These are phyloP conservation scores for Penicillium vulpinum DNA, from an alignment of 2,329 filamentous ascomycete genomes.

Conservation along the genomic window DNA sequence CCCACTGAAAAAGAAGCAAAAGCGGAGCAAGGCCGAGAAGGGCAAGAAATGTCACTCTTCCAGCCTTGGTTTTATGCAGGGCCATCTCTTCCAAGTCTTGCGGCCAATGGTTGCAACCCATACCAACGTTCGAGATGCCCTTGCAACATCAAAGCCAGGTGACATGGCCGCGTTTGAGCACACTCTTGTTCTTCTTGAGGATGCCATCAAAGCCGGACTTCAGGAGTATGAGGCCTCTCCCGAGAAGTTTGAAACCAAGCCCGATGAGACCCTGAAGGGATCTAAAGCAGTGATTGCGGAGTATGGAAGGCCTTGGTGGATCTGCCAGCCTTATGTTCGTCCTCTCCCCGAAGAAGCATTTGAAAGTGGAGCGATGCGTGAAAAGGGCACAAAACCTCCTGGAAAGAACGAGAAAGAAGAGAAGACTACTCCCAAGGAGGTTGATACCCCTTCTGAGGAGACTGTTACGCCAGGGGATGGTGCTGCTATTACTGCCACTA, in stretches of 20 bases:
- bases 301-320: conserved; percentile 84
- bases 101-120: conserved; percentile 77
- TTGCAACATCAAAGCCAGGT: conserved; percentile 67
- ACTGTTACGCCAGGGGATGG: conserved; percentile 14
- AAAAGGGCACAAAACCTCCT: conserved; percentile 63
- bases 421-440: not conserved
- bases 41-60: conserved; percentile 52
- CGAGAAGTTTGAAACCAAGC: conserved; percentile 38
- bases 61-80: conserved; percentile 80
- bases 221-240: conserved; percentile 60
- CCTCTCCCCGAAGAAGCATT: conserved; percentile 85
- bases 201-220: conserved; percentile 70
- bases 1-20: conserved; percentile 53
- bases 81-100: conserved; percentile 89
- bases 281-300: conserved; percentile 64
- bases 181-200: conserved; percentile 73
- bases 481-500: conserved; percentile 15
- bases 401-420: conserved; percentile 17
- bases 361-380: conserved; percentile 72
- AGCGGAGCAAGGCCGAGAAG: conserved; percentile 38
- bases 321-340: conserved; percentile 82
- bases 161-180: conserved; percentile 76
- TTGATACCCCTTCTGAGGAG: conserved; percentile 11
- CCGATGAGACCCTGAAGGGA: conserved; percentile 39
- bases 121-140: conserved; percentile 79